Conservation (phyloP, 371 early-diverging fungal species). For the Apophysomyces sp. region DNA sequence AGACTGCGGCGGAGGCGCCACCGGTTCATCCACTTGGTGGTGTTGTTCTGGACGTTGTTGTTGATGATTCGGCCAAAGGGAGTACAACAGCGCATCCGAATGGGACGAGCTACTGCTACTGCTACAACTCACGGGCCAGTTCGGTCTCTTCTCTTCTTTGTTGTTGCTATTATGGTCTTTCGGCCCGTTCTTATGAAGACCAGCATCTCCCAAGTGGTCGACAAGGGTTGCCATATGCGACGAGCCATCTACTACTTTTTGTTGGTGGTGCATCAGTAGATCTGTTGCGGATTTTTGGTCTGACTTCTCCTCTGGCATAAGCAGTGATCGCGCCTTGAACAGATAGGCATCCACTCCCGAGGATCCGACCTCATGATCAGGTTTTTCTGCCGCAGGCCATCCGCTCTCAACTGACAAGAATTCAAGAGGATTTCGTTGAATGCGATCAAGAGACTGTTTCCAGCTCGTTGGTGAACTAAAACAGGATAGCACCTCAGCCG, state of each 20-base stretch:
- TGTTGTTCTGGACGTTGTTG: constrained; percentile 8
- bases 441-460: background rate
- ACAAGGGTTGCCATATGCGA: background rate
- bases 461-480: background rate
- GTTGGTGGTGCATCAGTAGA: background rate
- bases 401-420: constrained; percentile 6
- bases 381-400: background rate
- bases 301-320: background rate
- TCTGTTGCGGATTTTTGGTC: background rate
- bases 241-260: background rate
- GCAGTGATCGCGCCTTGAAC: constrained; percentile 1
- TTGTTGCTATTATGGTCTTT: too few species aligned
- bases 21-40: constrained; percentile 1
- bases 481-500: constrained; percentile 7
- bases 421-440: background rate
- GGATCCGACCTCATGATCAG: background rate
- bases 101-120: constrained; percentile 2
- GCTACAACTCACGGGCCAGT: too few species aligned
- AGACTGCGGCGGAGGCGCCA: background rate
- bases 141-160: background rate
- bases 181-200: too few species aligned
- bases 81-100: constrained; percentile 19
- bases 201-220: background rate
- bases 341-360: background rate
- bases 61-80: constrained; percentile 22